Conservation (phyloP, 495 filamentous ascomycete genomes). For the Neurospora sp. region DNA sequence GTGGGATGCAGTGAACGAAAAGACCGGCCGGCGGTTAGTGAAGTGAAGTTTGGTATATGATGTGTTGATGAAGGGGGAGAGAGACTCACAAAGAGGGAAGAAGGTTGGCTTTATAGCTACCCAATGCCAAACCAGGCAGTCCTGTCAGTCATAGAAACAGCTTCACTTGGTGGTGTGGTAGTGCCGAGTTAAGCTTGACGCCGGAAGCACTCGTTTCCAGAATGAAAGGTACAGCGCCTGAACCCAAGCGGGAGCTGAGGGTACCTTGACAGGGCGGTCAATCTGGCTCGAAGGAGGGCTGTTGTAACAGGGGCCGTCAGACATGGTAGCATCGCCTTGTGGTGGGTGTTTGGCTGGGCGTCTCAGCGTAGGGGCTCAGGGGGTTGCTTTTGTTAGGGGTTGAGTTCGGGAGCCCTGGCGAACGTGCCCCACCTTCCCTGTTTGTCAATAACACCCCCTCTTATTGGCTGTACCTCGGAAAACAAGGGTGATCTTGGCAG, state of each 20-base stretch:
- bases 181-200: background rate
- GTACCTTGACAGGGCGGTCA: background rate
- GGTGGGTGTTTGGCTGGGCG: background rate
- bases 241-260: background rate
- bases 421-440: background rate
- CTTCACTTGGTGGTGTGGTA: too few species aligned
- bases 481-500: background rate
- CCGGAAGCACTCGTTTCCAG: background rate
- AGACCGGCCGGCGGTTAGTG: background rate
- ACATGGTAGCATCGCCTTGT: background rate
- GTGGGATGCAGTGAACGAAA: background rate
- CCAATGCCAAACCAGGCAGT: background rate
- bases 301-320: background rate
- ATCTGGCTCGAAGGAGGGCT: background rate
- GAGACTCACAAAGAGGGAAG: background rate
- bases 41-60: background rate
- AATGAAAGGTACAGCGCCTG: background rate
- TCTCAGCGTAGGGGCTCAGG: background rate
- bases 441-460: background rate
- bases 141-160: too few species aligned
- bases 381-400: background rate
- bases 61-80: background rate
- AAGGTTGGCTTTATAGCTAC: background rate
- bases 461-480: background rate
- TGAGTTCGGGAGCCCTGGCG: background rate